Base-by-base conservation (phyloP, 495 filamentous ascomycete genomes). In the Parathielavia appendiculata region DNA sequence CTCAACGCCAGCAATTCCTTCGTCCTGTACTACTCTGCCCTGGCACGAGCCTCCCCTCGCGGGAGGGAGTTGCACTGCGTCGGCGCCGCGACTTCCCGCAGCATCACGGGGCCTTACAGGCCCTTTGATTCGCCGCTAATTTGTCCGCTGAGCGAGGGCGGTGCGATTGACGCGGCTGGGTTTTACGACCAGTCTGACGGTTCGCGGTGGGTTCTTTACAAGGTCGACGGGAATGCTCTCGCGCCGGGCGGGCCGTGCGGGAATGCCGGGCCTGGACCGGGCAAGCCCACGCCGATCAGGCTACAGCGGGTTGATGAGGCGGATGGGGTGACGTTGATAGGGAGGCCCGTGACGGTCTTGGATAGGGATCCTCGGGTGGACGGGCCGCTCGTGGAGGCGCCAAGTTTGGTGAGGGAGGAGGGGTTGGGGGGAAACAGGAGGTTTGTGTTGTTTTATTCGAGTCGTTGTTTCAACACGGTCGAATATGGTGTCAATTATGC, bases 391-490 rank as follows among this genome's bases (percentile, higher is more conserved):
- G 75, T 86, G 13, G 84, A 87, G 67, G 85, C 83, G 10, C 85
- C 84, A 1, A 75, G 72, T 39, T 58, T 86, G 23, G 69, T 81
- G 7, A 69, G 74, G 54, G 9, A 32, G 20, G 11, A n/a, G 16
- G 50, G 22, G 34, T 69, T 57, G 10, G 73, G 39, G 80, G 79
- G n/a, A n/a, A n/a, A n/a, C n/a, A n/a, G n/a, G 1, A 77, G 67
- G 12, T 86, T 81, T 63, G 74, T 80, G 52, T 66, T 88, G 6
- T 86, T 85, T 56, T 88, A 81, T 67, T 82, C 80, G 44, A 78
- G 76, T 1, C 78, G 84, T 58, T 82, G 78, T 63, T 86, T 71
- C 59, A 79, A 72, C 0, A 75, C 73, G 43, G 65, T 67, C 1
- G 26, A 30, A 6, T 30, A 30, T 30, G 26, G 26, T 2, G 6